A percentile compares a stretch with the other conserved stretches of the same genome.
Conservation (phyloP, 2,329 filamentous ascomycete genomes). For the Phialemonium atrogriseum region DNA sequence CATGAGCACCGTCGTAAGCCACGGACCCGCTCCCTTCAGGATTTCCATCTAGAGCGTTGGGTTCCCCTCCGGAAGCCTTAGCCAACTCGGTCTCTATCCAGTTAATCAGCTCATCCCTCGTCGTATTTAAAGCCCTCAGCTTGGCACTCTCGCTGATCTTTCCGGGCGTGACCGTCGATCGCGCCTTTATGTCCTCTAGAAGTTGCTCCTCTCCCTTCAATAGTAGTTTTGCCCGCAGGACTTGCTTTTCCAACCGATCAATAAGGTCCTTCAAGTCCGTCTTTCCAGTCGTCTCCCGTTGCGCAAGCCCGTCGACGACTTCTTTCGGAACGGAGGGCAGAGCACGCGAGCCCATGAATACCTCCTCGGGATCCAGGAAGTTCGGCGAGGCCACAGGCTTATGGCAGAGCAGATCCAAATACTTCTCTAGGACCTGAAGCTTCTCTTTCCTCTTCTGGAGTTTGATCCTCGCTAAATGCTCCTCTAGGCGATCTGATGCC, state of each 20-base stretch:
- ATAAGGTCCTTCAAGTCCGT: slow-evolving; percentile 38
- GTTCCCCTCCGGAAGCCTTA: slow-evolving; percentile 32
- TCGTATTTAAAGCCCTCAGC: slow-evolving; percentile 44
- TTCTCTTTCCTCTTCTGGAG: slow-evolving; percentile 43
- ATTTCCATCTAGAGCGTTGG: slow-evolving; percentile 13
- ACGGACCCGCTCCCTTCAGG: slow-evolving; percentile 3
- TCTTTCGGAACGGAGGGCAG: slow-evolving; percentile 44
- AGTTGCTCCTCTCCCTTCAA: slow-evolving; percentile 48
- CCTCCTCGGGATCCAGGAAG: slow-evolving; percentile 39
- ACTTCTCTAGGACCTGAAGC: slow-evolving; percentile 40
- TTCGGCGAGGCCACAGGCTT: slow-evolving; percentile 42
- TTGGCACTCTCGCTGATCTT: slow-evolving; percentile 28
- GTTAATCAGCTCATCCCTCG: slow-evolving; percentile 51
- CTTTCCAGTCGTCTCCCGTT: slow-evolving; percentile 27
- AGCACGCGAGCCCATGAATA: slow-evolving; percentile 34
- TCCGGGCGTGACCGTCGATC: slow-evolving; percentile 25
- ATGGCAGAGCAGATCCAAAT: slow-evolving; percentile 40
- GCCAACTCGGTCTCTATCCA: slow-evolving; percentile 58
- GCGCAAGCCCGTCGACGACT: slow-evolving; percentile 40
- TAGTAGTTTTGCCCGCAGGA: slow-evolving; percentile 49
- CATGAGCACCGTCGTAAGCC: slow-evolving; percentile 14
- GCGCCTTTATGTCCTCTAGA: slow-evolving; percentile 37
- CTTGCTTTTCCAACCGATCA: slow-evolving; percentile 46
- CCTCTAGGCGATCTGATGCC: slow-evolving; percentile 26
- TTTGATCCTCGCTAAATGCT: slow-evolving; percentile 42